Evolutionary conservation across 768 basidiomycete species (phyloP), one percentile per base, ranked within the genome.

Genomic region (Boletus rubescentipes): DNA sequence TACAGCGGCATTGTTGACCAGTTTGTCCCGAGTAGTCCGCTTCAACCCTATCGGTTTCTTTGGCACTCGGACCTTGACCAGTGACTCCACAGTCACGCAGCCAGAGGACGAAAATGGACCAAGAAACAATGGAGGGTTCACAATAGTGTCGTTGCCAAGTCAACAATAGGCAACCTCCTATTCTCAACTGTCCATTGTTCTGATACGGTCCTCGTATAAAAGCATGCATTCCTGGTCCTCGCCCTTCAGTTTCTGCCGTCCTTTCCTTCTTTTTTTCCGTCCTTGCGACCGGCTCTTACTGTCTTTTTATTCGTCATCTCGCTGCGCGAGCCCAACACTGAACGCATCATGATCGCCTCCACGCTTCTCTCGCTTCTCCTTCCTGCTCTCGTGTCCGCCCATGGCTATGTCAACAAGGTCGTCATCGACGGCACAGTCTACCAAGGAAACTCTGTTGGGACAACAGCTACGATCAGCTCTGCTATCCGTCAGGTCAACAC

Each of bases 401-500:
- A 70, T 40, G 69, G 69, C 5, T 68, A 53, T 31, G 60, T 70
- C 20, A 41, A 46, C 49, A 51, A 60, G n/a, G 64, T 70, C 49
- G 49, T 50, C 44, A 66, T 70, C 30, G 69, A 68, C 7, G 70
- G 69, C 35, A 61, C 34, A 5, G 49, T 30, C 12, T 71, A 72
- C 53, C 54, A 46, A n/a, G 69, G 71, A 49, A 71, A 71, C 31
- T 5, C 51, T 16, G 76, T 49, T 56, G 72, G 58, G 49, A 72
- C 50, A 34, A 58, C 47, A 0, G 8, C 71, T 11, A 54, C 68
- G 37, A 26, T 49, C 58, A 55, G 66, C 4, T 73, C 72, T 32
- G 70, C 70, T 23, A 79, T 81, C 42, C 78, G 80, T 16, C 72
- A 72, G 51, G 60, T 82, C 53, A 55, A 67, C 52, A 68, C 75